Percentiles rank a stretch among this genome's conserved stretches.
These are phyloP conservation scores for Cryptococcus amylolentus DNA, from an alignment of 1,284 basidiomycete genomes.

Conservation along the genomic window DNA sequence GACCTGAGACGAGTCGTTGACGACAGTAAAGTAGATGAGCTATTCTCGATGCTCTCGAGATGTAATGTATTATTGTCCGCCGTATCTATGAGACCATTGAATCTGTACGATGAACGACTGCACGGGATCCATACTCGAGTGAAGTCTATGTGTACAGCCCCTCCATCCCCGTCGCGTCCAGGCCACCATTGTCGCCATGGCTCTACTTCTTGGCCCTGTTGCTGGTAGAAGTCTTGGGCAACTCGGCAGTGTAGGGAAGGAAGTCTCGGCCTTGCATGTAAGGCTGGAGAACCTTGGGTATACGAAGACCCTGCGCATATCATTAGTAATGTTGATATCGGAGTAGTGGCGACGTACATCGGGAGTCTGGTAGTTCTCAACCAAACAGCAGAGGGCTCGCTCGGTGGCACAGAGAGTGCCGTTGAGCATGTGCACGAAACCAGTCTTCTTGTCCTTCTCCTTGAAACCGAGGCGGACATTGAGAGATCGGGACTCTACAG, in stretches of 20 bases:
- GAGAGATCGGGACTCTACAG: conserved; percentile 76
- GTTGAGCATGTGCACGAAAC: conserved; percentile 96
- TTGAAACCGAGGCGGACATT: conserved; percentile 89
- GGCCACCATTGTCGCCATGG: background rate
- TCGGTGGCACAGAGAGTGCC: conserved; percentile 97
- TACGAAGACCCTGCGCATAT: conserved; percentile 66
- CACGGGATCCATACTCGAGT: too few relatives aligned
- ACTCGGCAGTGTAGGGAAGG: conserved; percentile 63
- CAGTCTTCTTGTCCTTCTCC: conserved; percentile 74
- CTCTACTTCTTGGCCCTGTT: conserved; percentile 30
- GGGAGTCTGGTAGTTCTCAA: conserved; percentile 97
- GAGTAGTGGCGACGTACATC: conserved; percentile 59
- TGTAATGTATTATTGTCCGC: too few relatives aligned
- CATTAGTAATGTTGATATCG: background rate
- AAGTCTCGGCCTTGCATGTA: conserved; percentile 97
- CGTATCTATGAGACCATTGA: too few relatives aligned
- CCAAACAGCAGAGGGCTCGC: conserved; percentile 91
- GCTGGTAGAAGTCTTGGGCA: conserved; percentile 41
- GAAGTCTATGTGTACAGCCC: too few relatives aligned
- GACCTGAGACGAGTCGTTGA: too few relatives aligned
- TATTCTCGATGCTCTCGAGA: too few relatives aligned
- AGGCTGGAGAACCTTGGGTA: conserved; percentile 83
- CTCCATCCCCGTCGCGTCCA: background rate
- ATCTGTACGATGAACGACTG: too few relatives aligned
- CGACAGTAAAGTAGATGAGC: too few relatives aligned